Base-by-base conservation (phyloP, 306 rosid species). In the Pyrus bretschneideri region DNA sequence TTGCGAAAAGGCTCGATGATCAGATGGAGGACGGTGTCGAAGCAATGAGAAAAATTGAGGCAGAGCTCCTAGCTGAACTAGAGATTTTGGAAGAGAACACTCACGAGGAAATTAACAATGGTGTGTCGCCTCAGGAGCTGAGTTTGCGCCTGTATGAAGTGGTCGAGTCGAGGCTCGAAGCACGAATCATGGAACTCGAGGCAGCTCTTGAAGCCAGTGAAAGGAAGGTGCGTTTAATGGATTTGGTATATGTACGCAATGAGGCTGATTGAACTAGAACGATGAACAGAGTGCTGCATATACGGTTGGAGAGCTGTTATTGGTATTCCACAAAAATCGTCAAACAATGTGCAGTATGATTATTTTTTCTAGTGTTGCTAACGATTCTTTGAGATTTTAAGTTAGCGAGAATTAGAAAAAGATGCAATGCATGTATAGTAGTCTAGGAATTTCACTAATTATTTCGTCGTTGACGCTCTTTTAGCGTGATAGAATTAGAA, bases 21-120 rank as follows among this genome's bases (percentile, higher is more conserved):
- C 30, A 6, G 5, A 35, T 19, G 76, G 76, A n/a, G 31, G 21
- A 72, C 10, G 21, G 31, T n/a, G n/a, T 2, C 21, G 54, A 72
- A 58, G 35, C 27, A 57, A 55, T 54, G 67, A 72, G 54, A 14
- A 33, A 72, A 35, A 35, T 72, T 13, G 76, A 72, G 67, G 67
- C 76, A 38, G 76, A 72, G 35, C 76, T 72, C 45, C 66, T 31
- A 2, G 67, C 76, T 38, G 76, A 72, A 55, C 52, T 57, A 14
- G 67, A 72, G 76, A 44, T 57, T 40, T 55, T 57, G 76, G 76
- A 72, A 33, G 33, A 21, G 40, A 72, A 35, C 23, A 27, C 59
- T 3, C 59, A 72, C 14, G 29, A 57, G 5, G 25, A 57, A 29
- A 58, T n/a, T 25, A 70, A 17, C 22, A 27, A 33, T 2, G 66